Conservation (phyloP, 1,139 yeast genomes). For the Taphrina confusa region DNA sequence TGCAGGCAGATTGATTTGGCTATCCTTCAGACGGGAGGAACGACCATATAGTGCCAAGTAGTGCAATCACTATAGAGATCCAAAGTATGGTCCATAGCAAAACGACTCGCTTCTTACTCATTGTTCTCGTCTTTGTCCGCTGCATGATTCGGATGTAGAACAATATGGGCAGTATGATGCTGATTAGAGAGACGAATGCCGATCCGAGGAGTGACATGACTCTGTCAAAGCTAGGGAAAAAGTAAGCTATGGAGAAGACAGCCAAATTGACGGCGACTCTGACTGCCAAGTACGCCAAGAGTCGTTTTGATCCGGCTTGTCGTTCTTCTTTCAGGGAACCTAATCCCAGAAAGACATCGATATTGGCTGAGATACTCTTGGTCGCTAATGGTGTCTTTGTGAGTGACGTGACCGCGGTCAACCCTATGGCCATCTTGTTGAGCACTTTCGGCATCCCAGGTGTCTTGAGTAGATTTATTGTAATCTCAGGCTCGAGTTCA, state of each 20-base stretch:
- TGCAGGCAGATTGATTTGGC: neutral
- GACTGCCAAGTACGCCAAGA: constrained; percentile 40
- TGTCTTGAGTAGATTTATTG: constrained; percentile 69
- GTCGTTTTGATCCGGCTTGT: constrained; percentile 40
- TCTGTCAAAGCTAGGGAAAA: constrained; percentile 76
- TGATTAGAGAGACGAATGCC: constrained; percentile 74
- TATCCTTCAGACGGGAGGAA: constrained; percentile 38
- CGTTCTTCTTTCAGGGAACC: constrained; percentile 39
- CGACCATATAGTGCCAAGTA: constrained; percentile 46
- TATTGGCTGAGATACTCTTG: constrained; percentile 76
- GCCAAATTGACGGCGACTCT: constrained; percentile 50
- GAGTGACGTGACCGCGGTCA: constrained; percentile 78
- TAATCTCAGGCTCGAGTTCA: constrained; percentile 75
- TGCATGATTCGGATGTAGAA: constrained; percentile 66
- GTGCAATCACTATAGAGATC: constrained; percentile 43
- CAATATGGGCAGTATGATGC: constrained; percentile 74
- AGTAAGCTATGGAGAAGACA: constrained; percentile 57
- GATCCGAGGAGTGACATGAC: constrained; percentile 83
- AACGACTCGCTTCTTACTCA: neutral
- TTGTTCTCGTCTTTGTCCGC: constrained; percentile 39
- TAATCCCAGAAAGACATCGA: constrained; percentile 53
- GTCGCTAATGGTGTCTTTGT: constrained; percentile 87
- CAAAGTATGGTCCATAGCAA: constrained; percentile 47
- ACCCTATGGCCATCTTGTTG: constrained; percentile 61
- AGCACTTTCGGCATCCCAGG: constrained; percentile 72